phyloP scores from a whole-genome alignment of 2,329 filamentous ascomycete species.

The Macrophomina phaseolina region DNA sequence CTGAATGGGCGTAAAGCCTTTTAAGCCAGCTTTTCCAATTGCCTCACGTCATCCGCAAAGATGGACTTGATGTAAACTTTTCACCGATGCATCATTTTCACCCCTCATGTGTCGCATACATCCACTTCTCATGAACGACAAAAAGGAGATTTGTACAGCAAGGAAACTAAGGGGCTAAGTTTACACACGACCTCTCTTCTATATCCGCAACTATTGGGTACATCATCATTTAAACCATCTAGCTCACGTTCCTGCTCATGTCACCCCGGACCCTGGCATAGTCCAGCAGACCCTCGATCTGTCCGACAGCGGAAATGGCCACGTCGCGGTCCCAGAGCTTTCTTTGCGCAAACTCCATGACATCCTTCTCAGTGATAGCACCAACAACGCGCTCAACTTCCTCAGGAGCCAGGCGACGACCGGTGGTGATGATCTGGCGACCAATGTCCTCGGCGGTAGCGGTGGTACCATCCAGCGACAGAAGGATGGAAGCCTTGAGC shows the following conservation, averaged over 20 bases:
- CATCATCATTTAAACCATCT: constrained; percentile 10
- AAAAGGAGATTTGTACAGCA: constrained; percentile 27
- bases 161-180: constrained; percentile 29
- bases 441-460: constrained; percentile 98
- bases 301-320: constrained; percentile 89
- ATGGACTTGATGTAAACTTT: not conserved
- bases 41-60: too few relatives aligned
- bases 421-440: constrained; percentile 97
- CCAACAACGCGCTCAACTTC: constrained; percentile 95
- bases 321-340: constrained; percentile 98
- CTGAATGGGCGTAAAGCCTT: too few relatives aligned
- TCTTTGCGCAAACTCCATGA: constrained; percentile 93
- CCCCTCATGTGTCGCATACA: not conserved
- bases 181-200: constrained; percentile 26
- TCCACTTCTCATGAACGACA: constrained; percentile 21
- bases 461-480: constrained; percentile 96
- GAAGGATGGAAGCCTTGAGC: constrained; percentile 96
- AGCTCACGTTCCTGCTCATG: constrained; percentile 71
- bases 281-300: constrained; percentile 82
- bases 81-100: not conserved
- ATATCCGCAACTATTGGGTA: constrained; percentile 24
- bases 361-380: constrained; percentile 89
- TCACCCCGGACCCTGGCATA: constrained; percentile 81
- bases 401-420: constrained; percentile 84
- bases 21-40: too few relatives aligned